phyloP scores from a whole-genome alignment of 2,329 filamentous ascomycete species.

The Alternaria incomplexa region DNA sequence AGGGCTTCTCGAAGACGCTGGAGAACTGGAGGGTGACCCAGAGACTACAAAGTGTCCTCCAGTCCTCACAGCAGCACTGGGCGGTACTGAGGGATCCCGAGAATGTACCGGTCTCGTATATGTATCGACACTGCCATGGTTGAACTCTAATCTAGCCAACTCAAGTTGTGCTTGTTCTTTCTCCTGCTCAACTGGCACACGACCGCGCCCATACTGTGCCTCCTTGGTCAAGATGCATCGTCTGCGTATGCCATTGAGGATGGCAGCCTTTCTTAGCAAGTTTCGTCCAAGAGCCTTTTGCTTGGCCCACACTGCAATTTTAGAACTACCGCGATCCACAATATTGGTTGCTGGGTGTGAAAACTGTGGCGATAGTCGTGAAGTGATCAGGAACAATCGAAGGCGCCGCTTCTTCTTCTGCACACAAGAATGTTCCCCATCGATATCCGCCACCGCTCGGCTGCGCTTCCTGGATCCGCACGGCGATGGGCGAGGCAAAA shows the following conservation, averaged over 20 bases:
- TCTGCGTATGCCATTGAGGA: conserved; percentile 66
- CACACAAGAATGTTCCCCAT: conserved; percentile 59
- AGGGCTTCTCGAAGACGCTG: conserved; percentile 24
- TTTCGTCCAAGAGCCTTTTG: conserved; percentile 57
- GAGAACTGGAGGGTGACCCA: conserved; percentile 21
- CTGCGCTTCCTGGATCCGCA: conserved; percentile 56
- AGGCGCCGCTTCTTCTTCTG: conserved; percentile 71
- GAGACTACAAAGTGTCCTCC: conserved; percentile 23
- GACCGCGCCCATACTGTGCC: conserved; percentile 21
- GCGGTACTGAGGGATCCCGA: conserved; percentile 18
- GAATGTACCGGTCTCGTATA: conserved; percentile 35
- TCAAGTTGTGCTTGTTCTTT: conserved; percentile 40
- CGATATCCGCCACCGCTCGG: conserved; percentile 64
- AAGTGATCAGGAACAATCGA: conserved; percentile 68
- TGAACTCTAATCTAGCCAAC: conserved; percentile 38
- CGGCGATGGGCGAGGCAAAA: conserved; percentile 34
- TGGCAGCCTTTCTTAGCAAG: conserved; percentile 68
- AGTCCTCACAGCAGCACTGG: conserved; percentile 16
- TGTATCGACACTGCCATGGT: conserved; percentile 41
- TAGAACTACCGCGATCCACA: conserved; percentile 64
- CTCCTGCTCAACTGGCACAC: conserved; percentile 36
- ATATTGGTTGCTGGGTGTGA: conserved; percentile 74
- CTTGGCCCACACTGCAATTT: conserved; percentile 55
- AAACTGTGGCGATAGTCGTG: conserved; percentile 71
- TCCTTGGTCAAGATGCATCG: conserved; percentile 37